Percentiles rank a stretch among this genome's conserved stretches.
phyloP scores from a whole-genome alignment of 164 flowering plant genomes.

The Vitis cinerea region DNA sequence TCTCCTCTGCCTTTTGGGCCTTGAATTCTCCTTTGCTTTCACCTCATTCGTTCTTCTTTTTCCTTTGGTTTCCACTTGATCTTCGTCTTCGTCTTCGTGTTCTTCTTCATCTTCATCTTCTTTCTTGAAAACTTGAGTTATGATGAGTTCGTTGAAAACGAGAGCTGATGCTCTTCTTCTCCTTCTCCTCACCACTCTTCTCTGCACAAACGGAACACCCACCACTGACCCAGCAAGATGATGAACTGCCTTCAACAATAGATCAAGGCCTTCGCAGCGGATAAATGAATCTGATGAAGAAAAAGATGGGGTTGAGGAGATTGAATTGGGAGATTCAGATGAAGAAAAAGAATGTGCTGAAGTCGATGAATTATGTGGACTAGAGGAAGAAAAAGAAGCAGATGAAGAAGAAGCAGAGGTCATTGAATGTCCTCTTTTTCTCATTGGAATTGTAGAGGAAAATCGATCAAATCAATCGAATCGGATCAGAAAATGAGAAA shows the following conservation, averaged over 20 bases:
- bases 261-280: slow-evolving; percentile 54
- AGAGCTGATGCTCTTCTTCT: slow-evolving; percentile 20
- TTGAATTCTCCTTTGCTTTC: slow-evolving; percentile 17
- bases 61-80: neutral
- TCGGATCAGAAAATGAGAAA: slow-evolving; percentile 13
- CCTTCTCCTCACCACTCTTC: slow-evolving; percentile 40
- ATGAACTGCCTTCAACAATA: slow-evolving; percentile 47
- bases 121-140: neutral
- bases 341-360: slow-evolving; percentile 10
- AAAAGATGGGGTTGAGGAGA: slow-evolving; percentile 8
- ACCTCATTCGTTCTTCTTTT: slow-evolving; percentile 1
- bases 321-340: slow-evolving; percentile 4
- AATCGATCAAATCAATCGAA: slow-evolving; percentile 1
- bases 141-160: slow-evolving; percentile 18
- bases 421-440: slow-evolving; percentile 21
- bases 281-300: slow-evolving; percentile 13
- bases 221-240: slow-evolving; percentile 36
- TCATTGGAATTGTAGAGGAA: slow-evolving; percentile 15
- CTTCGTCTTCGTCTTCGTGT: slow-evolving; percentile 7
- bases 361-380: slow-evolving; percentile 15
- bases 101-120: slow-evolving; percentile 6
- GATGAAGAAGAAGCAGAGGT: slow-evolving; percentile 16
- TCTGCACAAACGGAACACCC: slow-evolving; percentile 46
- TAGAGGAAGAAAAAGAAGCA: too few relatives aligned
- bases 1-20: slow-evolving; percentile 25